Base-by-base conservation (phyloP, 2,329 filamentous ascomycete species). In the Phaeosphaeria sp. region DNA sequence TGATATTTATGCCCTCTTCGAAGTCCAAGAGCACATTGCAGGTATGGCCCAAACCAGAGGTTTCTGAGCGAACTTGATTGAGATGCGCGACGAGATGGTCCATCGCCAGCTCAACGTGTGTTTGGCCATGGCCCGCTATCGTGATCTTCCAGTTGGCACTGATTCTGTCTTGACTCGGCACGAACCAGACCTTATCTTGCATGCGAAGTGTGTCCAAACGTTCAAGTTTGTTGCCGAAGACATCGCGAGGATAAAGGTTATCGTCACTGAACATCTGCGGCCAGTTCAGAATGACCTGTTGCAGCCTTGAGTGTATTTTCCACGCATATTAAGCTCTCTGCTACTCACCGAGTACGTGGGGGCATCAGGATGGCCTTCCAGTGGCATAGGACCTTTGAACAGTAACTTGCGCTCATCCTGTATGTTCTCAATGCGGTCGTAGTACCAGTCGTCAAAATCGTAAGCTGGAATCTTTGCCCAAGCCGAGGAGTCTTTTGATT, bases 381-480 rank as follows among this genome's bases (percentile, higher is more conserved):
- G 42, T 22, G 67, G 64, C 13, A 65, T 41, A 9, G 65, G 56
- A 2, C 58, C 62, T 22, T 62, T 65, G 59, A 69, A 77, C 17
- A 33, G 27, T 13, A 67, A 49, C 42, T 66, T 72, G 11, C 58
- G 59, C n/a, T 63, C 54, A 0, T 52, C 39, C 36, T 71, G 64
- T 33, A 60, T 27, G 3, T 50, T 56, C 36, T 66, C 58, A 1
- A 72, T 18, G 11, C 65, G 9, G 0, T 68, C 50, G 17, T 70
- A 62, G 27, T 63, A 67, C 73, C 73, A 75, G 5, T 67, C 54
- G 21, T 65, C 53, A 0, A 43, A 9, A 22, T 70, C 56, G 52
- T 66, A 74, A 0, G 72, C 71, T 7, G 57, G 52, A 20, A 50
- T 60, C 56, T 71, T 75, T 0, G 68, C 66, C 74, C 74, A 76